Conservation (phyloP, 805 yeast species). For the Ogataea kodamae region DNA sequence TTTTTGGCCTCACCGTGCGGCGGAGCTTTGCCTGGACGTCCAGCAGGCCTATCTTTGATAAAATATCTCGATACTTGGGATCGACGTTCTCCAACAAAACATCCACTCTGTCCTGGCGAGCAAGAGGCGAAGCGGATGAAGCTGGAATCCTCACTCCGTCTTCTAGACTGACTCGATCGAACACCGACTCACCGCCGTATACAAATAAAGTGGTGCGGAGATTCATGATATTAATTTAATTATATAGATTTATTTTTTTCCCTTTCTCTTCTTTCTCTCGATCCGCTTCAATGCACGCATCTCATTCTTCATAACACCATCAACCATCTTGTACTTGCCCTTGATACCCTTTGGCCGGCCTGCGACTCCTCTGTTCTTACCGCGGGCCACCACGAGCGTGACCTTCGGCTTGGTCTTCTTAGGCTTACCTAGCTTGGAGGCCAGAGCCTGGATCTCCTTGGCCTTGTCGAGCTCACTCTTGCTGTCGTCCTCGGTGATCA, state of each 20-base stretch:
- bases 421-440: conserved; percentile 76
- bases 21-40: conserved; percentile 11
- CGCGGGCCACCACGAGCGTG: conserved; percentile 83
- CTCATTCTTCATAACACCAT: conserved; percentile 96
- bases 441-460: conserved; percentile 82
- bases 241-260: conserved; percentile 9
- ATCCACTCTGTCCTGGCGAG: conserved; percentile 20
- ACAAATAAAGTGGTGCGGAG: conserved; percentile 23
- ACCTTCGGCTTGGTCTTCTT: conserved; percentile 72
- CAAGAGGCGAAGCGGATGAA: conserved; percentile 7
- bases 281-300: conserved; percentile 89
- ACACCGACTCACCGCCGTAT: conserved; percentile 14
- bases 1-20: conserved; percentile 3
- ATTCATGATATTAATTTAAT: conserved; percentile 2
- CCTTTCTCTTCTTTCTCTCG: conserved; percentile 71
- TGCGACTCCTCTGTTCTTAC: conserved; percentile 76
- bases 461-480: conserved; percentile 94
- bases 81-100: conserved; percentile 12
- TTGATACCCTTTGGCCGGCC: conserved; percentile 97
- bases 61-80: conserved; percentile 4
- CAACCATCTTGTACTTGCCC: conserved; percentile 99
- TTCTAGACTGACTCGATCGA: conserved; percentile 13
- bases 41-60: conserved; percentile 12
- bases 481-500: conserved; percentile 81
- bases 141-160: conserved; percentile 20